Evolutionary conservation across 2,329 filamentous ascomycete species (phyloP).

Genomic region (Fusarium nelsonii): DNA sequence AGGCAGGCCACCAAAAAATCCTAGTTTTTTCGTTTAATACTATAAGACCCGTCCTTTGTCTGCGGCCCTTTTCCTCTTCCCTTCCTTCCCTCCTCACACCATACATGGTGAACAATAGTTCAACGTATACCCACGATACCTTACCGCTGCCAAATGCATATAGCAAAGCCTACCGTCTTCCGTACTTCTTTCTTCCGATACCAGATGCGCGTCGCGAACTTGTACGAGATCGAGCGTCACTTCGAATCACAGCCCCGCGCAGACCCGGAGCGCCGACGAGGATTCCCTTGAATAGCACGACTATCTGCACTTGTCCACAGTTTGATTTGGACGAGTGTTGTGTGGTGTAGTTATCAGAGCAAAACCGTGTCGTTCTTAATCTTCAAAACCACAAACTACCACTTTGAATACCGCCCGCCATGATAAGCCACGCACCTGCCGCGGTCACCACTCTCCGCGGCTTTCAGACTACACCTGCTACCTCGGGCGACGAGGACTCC

Average conservation of each 20-base stretch:
- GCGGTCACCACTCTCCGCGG: constrained; percentile 69
- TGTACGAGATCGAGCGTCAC: constrained; percentile 62
- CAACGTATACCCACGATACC: constrained; percentile 28
- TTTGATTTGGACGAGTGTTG: constrained; percentile 33
- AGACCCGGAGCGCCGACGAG: constrained; percentile 71
- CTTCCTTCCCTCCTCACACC: constrained; percentile 45
- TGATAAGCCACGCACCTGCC: constrained; percentile 62
- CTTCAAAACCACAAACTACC: constrained; percentile 5
- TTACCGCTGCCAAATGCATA: constrained; percentile 66
- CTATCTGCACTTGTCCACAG: constrained; percentile 36
- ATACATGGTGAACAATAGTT: constrained; percentile 45
- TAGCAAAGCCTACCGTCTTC: constrained; percentile 60
- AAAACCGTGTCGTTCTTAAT: constrained; percentile 35
- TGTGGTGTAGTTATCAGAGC: constrained; percentile 37
- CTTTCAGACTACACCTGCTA: constrained; percentile 66
- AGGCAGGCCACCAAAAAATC: constrained; percentile 41
- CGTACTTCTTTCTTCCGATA: constrained; percentile 63
- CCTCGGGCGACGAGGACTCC: constrained; percentile 70
- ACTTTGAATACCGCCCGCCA: constrained; percentile 48
- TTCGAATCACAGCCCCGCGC: constrained; percentile 65
- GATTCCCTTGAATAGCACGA: constrained; percentile 58
- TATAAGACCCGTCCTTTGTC: constrained; percentile 32
- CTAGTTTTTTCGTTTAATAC: constrained; percentile 37
- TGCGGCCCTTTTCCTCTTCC: constrained; percentile 26
- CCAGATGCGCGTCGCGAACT: constrained; percentile 68